Percentiles rank a stretch among this genome's conserved stretches.
Evolutionary conservation across 805 yeast species (phyloP).

Genomic region (Millerozyma miso): DNA sequence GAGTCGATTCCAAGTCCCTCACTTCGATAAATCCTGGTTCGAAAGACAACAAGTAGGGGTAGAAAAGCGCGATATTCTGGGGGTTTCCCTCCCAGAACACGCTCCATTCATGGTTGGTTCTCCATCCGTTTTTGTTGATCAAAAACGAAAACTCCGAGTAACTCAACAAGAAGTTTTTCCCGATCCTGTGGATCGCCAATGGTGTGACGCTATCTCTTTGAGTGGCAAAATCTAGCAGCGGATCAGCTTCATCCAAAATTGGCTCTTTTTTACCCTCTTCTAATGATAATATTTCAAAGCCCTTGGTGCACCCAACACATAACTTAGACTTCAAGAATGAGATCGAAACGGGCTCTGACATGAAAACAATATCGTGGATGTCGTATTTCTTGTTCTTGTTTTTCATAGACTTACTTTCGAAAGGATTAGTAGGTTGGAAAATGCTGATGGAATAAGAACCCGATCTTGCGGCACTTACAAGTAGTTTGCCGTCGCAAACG

Average conservation of each 20-base stretch:
- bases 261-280: constrained; percentile 84
- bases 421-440: constrained; percentile 84
- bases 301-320: constrained; percentile 94
- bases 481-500: constrained; percentile 80
- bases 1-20: constrained; percentile 84
- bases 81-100: constrained; percentile 97
- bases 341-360: constrained; percentile 86
- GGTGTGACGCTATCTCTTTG: constrained; percentile 78
- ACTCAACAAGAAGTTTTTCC: constrained; percentile 80
- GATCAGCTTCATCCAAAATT: constrained; percentile 95
- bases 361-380: constrained; percentile 71
- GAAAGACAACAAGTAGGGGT: constrained; percentile 89
- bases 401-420: constrained; percentile 48
- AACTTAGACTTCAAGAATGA: constrained; percentile 84
- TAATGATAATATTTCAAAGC: constrained; percentile 89
- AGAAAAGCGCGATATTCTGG: constrained; percentile 85
- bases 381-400: constrained; percentile 63
- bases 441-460: constrained; percentile 77
- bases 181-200: constrained; percentile 84
- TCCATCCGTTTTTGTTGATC: constrained; percentile 94
- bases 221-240: constrained; percentile 90
- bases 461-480: constrained; percentile 84
- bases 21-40: constrained; percentile 89
- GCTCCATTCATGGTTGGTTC: constrained; percentile 89
- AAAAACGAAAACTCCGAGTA: constrained; percentile 93